Conservation (phyloP, 768 basidiomycete genomes). For the Naganishia antarctica region DNA sequence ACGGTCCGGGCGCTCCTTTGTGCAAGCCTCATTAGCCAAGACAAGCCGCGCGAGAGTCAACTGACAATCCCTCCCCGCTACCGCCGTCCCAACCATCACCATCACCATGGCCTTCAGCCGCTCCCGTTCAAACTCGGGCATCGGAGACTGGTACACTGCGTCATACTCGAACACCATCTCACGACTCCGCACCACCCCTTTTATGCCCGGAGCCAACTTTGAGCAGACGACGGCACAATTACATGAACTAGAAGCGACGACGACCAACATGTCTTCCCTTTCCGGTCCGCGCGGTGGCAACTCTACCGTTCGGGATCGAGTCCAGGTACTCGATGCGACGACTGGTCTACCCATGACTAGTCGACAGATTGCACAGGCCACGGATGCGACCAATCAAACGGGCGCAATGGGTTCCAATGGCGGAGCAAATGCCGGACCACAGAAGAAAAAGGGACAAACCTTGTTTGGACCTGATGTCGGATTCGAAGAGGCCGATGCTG, state of each 20-base stretch:
- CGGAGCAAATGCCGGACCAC: conserved; percentile 15
- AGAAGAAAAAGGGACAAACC: conserved; percentile 65
- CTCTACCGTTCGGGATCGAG: conserved; percentile 2
- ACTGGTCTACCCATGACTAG: conserved; percentile 15
- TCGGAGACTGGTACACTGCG: conserved; percentile 17
- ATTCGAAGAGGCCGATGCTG: conserved; percentile 53
- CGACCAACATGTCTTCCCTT: neutral
- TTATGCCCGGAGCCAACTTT: conserved; percentile 25
- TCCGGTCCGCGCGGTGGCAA: neutral
- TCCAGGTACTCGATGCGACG: conserved; percentile 1
- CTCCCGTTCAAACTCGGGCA: conserved; percentile 5
- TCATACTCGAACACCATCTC: conserved; percentile 20
- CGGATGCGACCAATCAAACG: conserved; percentile 14
- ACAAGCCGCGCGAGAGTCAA: neutral
- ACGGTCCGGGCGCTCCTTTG: conserved; percentile 13
- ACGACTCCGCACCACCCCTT: conserved; percentile 16
- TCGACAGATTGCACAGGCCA: conserved; percentile 20
- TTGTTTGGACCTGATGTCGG: conserved; percentile 91
- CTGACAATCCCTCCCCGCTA: too few relatives aligned
- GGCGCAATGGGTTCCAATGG: neutral
- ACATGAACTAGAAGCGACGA: conserved; percentile 2
- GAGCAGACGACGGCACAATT: neutral
- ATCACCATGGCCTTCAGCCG: conserved; percentile 7
- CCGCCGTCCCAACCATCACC: too few relatives aligned
- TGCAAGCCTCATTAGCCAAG: neutral